Percentiles rank a stretch among this genome's conserved stretches.
phyloP scores from a whole-genome alignment of 495 filamentous ascomycete genomes.

The Neurospora sp. region DNA sequence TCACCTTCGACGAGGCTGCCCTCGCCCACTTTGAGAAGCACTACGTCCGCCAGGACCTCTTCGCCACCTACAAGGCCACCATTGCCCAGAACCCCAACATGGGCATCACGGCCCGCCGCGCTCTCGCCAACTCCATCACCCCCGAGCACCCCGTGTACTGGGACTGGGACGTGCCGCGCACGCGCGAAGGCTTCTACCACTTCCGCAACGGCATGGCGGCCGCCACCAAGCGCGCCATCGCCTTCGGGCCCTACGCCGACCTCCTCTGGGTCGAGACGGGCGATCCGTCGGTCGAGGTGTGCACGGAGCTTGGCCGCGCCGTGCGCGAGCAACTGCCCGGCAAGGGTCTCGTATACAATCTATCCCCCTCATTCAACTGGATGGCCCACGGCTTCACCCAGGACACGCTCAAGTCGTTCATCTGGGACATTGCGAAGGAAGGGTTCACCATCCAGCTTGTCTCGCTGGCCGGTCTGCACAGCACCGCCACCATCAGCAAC shows the following conservation, averaged over 20 bases:
- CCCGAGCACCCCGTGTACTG: slow-evolving; percentile 53
- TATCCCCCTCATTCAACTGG: slow-evolving; percentile 97
- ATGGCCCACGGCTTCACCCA: slow-evolving; percentile 85
- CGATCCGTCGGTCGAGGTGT: slow-evolving; percentile 70
- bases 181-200: slow-evolving; percentile 93
- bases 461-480: slow-evolving; percentile 82
- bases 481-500: slow-evolving; percentile 74
- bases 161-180: slow-evolving; percentile 86
- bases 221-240: slow-evolving; percentile 85
- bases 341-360: slow-evolving; percentile 93
- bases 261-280: slow-evolving; percentile 97
- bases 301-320: slow-evolving; percentile 59
- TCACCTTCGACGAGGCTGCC: slow-evolving; percentile 88
- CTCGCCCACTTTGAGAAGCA: slow-evolving; percentile 58
- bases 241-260: slow-evolving; percentile 87
- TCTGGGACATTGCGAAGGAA: slow-evolving; percentile 91
- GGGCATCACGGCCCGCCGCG: slow-evolving; percentile 64
- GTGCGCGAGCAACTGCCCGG: slow-evolving; percentile 56
- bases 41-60: slow-evolving; percentile 47
- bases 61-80: slow-evolving; percentile 53
- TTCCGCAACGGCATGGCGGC: slow-evolving; percentile 80
- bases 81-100: slow-evolving; percentile 57
- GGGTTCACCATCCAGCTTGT: slow-evolving; percentile 93
- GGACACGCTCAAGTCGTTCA: slow-evolving; percentile 68
- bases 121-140: slow-evolving; percentile 55